Evolutionary conservation across 2,329 filamentous ascomycete species (phyloP), one percentile per base, ranked within the genome.

Genomic region (Macroventuria anomochaeta): DNA sequence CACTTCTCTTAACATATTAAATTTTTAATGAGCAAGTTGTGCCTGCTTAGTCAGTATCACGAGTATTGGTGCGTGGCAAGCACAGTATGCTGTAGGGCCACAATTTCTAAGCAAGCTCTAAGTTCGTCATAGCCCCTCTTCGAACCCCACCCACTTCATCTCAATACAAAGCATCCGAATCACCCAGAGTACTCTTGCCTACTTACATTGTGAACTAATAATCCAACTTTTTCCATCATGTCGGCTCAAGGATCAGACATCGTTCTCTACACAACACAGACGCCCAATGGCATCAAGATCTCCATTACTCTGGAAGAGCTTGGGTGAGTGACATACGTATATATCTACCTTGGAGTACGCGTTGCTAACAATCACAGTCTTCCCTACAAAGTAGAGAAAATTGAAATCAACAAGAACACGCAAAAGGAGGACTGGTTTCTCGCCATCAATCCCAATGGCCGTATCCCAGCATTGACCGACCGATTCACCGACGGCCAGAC

Each of bases 361-460:
- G 28, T 25, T 11, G 21, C 18, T 56, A 4, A 42, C 34, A 21
- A 17, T 20, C 5, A 5, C 40, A 70, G 72, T 20, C 78, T 96
- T 33, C 84, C 88, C n/a, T 96, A 96, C 79, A 86, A 91, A 76
- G 84, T 87, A 36, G 83, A 88, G 46, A 80, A 83, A 36, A 86
- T 96, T 66, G 82, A 89, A n/a, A 83, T 96, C 54, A 78, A 74
- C 58, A 89, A 89, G 59, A 89, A 91, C 72, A 83, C 79, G n/a
- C 91, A 96, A 67, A 96, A 95, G 66, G 84, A 93, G 74, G 85
- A 85, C 13, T 96, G 90, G 91, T 97, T 93, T 77, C 83, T 96
- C 23, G 86, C 87, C 46, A 96, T 96, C 77, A 96, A 96, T 76
- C 92, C 92, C 59, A 96, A 96, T 73, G 92, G 92, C 60, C 89